These are phyloP conservation scores for Trichoderma breve DNA, from an alignment of 2,329 filamentous ascomycete species.

Conservation along the genomic window DNA sequence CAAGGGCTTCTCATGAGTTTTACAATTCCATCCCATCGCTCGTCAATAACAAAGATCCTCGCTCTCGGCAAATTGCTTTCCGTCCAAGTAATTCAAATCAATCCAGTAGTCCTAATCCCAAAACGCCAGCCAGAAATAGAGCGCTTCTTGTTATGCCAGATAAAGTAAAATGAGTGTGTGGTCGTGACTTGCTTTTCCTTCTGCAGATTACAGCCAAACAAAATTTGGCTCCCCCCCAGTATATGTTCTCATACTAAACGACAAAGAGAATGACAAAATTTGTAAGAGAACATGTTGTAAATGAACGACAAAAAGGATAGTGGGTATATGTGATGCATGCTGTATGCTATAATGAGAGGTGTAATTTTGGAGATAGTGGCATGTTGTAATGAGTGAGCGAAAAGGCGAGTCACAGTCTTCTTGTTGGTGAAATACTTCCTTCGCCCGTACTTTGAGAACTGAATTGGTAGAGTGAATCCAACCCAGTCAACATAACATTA, in stretches of 20 bases:
- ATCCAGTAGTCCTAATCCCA: neutral
- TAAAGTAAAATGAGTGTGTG: conserved; percentile 6
- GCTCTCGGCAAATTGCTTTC: neutral
- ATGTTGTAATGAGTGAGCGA: neutral
- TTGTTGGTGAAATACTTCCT: neutral
- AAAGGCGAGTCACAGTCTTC: neutral
- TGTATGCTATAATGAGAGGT: conserved; percentile 6
- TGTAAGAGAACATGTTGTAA: neutral
- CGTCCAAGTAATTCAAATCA: neutral
- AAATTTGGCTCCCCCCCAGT: neutral
- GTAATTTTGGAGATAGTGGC: neutral
- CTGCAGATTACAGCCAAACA: neutral
- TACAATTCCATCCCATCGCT: neutral
- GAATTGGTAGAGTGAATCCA: neutral
- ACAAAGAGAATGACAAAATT: neutral
- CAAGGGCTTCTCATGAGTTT: neutral
- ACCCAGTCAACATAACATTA: neutral
- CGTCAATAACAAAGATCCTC: neutral
- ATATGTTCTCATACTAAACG: neutral
- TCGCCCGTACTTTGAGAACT: neutral
- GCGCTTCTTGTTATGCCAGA: conserved; percentile 5
- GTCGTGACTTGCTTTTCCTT: neutral
- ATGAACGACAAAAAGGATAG: neutral
- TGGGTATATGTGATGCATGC: conserved; percentile 15
- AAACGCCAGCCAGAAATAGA: neutral